Evolutionary conservation across 1,284 basidiomycete genomes (phyloP).

Genomic region (Fomes fomentarius): DNA sequence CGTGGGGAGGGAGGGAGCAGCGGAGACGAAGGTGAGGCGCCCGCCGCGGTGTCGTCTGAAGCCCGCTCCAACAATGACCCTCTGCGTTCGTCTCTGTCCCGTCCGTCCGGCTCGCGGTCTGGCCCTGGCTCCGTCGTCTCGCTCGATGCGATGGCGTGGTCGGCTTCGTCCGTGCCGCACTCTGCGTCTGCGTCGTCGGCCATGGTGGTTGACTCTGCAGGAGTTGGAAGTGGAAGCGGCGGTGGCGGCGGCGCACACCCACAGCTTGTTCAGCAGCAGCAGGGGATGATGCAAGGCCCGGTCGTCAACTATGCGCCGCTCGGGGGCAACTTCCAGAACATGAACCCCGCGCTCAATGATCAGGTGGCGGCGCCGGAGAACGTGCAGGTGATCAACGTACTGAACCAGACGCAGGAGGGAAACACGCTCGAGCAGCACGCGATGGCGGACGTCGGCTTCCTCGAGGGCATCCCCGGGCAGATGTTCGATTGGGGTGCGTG

Average conservation of each 20-base stretch:
- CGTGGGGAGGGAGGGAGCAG: conserved; percentile 42
- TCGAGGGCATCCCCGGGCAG: conserved; percentile 82
- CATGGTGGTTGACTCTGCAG: conserved; percentile 23
- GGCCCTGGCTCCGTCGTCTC: conserved; percentile 17
- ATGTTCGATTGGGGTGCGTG: conserved; percentile 89
- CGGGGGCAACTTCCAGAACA: conserved; percentile 43
- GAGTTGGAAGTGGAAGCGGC: conserved; percentile 10
- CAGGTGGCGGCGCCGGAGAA: conserved; percentile 42
- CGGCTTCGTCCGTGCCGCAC: conserved; percentile 16
- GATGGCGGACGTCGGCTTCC: conserved; percentile 69
- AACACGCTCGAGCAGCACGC: conserved; percentile 63
- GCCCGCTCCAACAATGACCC: conserved; percentile 29
- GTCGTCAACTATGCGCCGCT: conserved; percentile 64
- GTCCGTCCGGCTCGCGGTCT: conserved; percentile 12
- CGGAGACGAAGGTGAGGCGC: conserved; percentile 52
- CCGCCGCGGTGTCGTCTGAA: conserved; percentile 32
- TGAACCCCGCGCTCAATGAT: conserved; percentile 59
- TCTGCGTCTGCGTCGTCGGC: conserved; percentile 5
- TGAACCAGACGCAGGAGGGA: conserved; percentile 59
- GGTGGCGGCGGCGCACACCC: conserved; percentile 3
- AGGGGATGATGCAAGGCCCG: conserved; percentile 22
- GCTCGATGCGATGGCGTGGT: conserved; percentile 11
- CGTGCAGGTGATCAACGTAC: conserved; percentile 75
- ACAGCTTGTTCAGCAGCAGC: conserved; percentile 14
- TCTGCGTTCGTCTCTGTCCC: conserved; percentile 32